These are phyloP conservation scores for Mortierella sp. DNA, from an alignment of 371 early-diverging fungal species.

Conservation along the genomic window DNA sequence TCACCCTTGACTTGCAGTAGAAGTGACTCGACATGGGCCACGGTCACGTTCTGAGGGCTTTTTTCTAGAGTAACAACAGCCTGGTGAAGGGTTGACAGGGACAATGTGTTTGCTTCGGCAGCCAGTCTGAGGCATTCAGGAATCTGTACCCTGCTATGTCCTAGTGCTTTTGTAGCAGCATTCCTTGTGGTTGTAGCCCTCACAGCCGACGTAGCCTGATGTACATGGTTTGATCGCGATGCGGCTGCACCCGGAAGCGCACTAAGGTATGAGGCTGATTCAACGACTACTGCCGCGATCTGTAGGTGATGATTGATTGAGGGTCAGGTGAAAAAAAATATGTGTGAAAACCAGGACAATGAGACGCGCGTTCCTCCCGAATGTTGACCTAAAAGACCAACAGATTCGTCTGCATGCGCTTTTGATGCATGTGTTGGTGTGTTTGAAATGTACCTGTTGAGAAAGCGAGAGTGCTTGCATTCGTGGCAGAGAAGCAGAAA, in stretches of 20 bases:
- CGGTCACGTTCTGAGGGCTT: conserved; percentile 22
- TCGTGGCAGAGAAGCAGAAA: neutral
- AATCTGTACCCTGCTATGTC: conserved; percentile 16
- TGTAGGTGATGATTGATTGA: neutral
- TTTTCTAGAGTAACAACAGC: conserved; percentile 44
- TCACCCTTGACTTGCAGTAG: conserved; percentile 41
- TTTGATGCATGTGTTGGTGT: neutral
- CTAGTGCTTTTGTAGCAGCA: neutral
- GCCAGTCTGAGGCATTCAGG: conserved; percentile 51
- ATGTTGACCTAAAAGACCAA: neutral
- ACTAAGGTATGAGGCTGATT: conserved; percentile 40
- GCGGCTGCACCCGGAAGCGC: conserved; percentile 35
- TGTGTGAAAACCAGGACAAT: neutral
- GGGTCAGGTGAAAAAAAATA: neutral
- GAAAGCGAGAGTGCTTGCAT: conserved; percentile 52
- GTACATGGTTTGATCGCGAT: conserved; percentile 28
- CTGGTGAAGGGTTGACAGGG: conserved; percentile 43
- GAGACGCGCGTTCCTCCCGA: neutral
- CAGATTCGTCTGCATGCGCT: neutral
- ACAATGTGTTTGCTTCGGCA: conserved; percentile 29
- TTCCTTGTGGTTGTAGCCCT: conserved; percentile 12
- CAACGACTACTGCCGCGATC: conserved; percentile 42
- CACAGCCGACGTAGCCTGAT: conserved; percentile 24
- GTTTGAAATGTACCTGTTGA: conserved; percentile 38
- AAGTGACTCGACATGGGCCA: conserved; percentile 44